These are phyloP conservation scores for Lasiosphaeriaceae sp. DNA, from an alignment of 495 filamentous ascomycete genomes.

Conservation along the genomic window DNA sequence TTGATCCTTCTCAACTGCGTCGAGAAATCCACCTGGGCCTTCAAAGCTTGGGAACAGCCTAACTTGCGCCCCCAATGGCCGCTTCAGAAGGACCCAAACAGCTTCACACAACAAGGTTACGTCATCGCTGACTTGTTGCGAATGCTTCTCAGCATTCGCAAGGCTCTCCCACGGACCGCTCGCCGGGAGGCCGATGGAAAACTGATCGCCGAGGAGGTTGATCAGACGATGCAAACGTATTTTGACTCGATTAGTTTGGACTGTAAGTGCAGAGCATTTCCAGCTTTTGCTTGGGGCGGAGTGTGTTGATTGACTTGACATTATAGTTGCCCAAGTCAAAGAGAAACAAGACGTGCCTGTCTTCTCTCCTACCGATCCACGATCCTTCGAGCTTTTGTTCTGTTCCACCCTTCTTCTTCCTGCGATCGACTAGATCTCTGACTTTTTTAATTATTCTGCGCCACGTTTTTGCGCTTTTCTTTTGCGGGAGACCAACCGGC, in stretches of 20 bases:
- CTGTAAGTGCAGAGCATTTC: conserved; percentile 42
- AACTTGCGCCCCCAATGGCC: conserved; percentile 60
- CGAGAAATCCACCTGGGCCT: conserved; percentile 80
- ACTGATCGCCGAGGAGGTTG: conserved; percentile 51
- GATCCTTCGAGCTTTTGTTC: conserved; percentile 64
- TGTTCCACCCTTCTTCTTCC: conserved; percentile 59
- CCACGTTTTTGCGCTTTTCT: background rate
- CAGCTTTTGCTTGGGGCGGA: background rate
- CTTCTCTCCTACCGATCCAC: conserved; percentile 62
- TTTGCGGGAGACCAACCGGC: background rate
- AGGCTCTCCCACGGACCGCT: conserved; percentile 59
- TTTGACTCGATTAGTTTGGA: conserved; percentile 59
- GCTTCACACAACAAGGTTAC: conserved; percentile 67
- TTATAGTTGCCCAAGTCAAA: conserved; percentile 32
- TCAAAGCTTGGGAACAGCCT: conserved; percentile 67
- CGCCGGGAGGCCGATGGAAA: conserved; percentile 50
- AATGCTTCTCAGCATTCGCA: conserved; percentile 72
- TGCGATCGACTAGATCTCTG: conserved; percentile 11
- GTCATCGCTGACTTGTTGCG: conserved; percentile 66
- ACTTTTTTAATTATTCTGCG: background rate
- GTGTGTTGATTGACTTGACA: conserved; percentile 8
- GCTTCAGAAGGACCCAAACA: conserved; percentile 60
- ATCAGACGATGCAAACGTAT: conserved; percentile 51
- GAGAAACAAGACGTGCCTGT: conserved; percentile 38
- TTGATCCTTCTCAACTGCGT: conserved; percentile 74